Evolutionary conservation across 306 rosid genomes (phyloP).

Genomic region (Quercus ilex): DNA sequence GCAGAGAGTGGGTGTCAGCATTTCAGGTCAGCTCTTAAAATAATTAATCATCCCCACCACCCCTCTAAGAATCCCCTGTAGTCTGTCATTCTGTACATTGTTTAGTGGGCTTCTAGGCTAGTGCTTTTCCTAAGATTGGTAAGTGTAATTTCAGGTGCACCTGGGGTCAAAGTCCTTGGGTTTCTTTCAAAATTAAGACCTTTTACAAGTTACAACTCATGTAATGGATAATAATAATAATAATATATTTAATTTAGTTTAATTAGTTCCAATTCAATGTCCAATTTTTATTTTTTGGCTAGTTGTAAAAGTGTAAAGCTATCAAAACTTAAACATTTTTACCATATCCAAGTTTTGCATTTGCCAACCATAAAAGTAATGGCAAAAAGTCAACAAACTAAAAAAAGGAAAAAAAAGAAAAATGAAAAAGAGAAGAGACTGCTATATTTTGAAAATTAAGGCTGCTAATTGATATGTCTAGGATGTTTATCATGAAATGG

Average conservation of each 20-base stretch:
- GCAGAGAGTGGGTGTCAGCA: slow-evolving; percentile 35
- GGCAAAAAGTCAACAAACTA: not conserved
- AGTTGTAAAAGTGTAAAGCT: not conserved
- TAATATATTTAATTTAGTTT: no score
- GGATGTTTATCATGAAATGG: not conserved
- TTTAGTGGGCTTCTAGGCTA: no score
- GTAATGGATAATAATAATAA: no score
- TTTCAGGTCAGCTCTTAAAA: slow-evolving; percentile 37
- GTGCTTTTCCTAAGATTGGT: not conserved
- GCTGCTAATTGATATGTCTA: no score
- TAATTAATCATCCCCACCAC: not conserved
- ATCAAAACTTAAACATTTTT: not conserved
- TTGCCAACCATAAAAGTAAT: not conserved
- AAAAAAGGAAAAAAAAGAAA: not conserved
- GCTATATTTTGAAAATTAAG: not conserved
- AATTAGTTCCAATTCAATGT: not conserved
- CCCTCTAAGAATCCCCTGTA: not conserved
- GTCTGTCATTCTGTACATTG: no score
- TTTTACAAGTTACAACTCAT: not conserved
- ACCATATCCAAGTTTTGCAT: not conserved
- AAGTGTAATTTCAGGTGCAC: not conserved
- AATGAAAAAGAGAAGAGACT: not conserved
- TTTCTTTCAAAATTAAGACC: not conserved
- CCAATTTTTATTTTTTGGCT: not conserved
- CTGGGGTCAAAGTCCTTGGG: not conserved